These are phyloP conservation scores for Lipomyces chichibuensis DNA, from an alignment of 805 yeast species.

Conservation along the genomic window DNA sequence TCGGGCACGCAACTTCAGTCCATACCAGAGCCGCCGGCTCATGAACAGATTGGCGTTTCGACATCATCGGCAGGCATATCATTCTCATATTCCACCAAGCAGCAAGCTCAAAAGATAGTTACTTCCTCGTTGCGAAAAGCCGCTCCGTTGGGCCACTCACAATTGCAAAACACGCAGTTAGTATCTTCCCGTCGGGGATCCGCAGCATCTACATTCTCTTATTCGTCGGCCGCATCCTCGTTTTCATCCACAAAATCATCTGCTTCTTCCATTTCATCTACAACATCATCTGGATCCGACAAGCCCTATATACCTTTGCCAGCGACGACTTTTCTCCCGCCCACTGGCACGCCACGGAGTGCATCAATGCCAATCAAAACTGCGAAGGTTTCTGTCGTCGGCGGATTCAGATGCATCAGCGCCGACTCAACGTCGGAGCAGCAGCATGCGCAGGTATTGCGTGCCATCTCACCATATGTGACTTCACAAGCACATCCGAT, in stretches of 20 bases:
- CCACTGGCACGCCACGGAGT: conserved; percentile 4
- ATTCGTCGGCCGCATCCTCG: conserved; percentile 7
- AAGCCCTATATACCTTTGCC: conserved; percentile 31
- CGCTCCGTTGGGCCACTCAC: not conserved
- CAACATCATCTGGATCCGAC: conserved; percentile 14
- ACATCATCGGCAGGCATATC: not conserved
- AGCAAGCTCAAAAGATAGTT: conserved; percentile 7
- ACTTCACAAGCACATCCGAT: conserved; percentile 8
- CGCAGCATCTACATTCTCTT: conserved; percentile 6
- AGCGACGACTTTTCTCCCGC: conserved; percentile 10
- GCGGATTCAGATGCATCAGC: conserved; percentile 33
- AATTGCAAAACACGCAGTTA: not conserved
- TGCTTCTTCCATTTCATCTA: conserved; percentile 6
- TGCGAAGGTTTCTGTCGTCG: conserved; percentile 24
- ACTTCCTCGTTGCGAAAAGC: conserved; percentile 18
- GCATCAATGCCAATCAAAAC: conserved; percentile 15
- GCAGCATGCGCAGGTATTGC: conserved; percentile 25
- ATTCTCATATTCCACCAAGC: conserved; percentile 28
- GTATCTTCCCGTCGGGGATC: conserved; percentile 8
- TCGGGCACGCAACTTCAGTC: not conserved
- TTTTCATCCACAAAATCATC: conserved; percentile 9
- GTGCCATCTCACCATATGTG: conserved; percentile 32
- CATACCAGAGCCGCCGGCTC: not conserved
- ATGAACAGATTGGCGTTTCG: not conserved
- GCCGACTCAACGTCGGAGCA: conserved; percentile 19